Evolutionary conservation across 345 rosid genomes (phyloP).

Genomic region (Camelina hispida): DNA sequence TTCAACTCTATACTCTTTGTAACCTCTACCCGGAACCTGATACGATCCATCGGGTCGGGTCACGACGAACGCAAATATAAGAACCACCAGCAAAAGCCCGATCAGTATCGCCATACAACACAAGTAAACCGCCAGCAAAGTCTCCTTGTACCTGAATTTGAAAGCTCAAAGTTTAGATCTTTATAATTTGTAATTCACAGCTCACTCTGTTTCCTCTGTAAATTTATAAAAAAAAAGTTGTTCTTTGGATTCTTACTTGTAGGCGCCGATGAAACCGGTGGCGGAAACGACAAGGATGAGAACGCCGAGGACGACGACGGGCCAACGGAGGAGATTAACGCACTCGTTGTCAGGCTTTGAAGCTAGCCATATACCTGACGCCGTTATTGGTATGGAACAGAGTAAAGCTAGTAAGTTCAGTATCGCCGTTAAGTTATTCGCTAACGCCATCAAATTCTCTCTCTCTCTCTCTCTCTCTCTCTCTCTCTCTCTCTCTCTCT

Average conservation of each 20-base stretch:
- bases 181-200: background rate
- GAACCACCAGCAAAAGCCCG: constrained; percentile 61
- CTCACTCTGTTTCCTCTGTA: background rate
- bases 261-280: constrained; percentile 83
- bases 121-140: constrained; percentile 81
- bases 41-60: constrained; percentile 77
- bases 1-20: constrained; percentile 69
- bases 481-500: background rate
- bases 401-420: constrained; percentile 83
- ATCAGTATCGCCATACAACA: constrained; percentile 91
- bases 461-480: background rate
- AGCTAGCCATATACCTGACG: constrained; percentile 90
- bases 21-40: constrained; percentile 67
- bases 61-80: constrained; percentile 81
- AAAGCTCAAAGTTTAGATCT: constrained; percentile 8
- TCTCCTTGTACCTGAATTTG: constrained; percentile 61
- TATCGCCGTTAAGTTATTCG: constrained; percentile 88
- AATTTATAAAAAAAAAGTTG: background rate
- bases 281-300: constrained; percentile 86
- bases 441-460: constrained; percentile 59
- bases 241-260: constrained; percentile 48
- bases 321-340: constrained; percentile 83
- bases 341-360: constrained; percentile 84
- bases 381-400: constrained; percentile 86
- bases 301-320: constrained; percentile 74